A percentile compares a stretch with the other conserved stretches of the same genome.
Conservation (phyloP, 495 filamentous ascomycete species). For the Tuber aestivum region DNA sequence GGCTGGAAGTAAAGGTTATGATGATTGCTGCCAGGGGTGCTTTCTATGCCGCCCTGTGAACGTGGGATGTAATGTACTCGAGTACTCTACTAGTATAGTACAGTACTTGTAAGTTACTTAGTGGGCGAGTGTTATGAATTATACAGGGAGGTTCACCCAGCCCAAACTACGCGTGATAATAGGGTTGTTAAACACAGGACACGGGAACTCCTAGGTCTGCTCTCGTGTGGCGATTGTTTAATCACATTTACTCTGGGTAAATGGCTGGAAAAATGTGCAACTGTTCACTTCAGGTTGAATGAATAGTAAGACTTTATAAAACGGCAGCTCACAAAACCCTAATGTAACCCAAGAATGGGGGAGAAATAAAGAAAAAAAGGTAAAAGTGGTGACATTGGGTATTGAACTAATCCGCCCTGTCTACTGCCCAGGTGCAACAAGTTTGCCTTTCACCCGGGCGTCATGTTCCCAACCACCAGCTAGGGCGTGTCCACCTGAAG, state of each 20-base stretch:
- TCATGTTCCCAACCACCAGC: slow-evolving; percentile 86
- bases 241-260: background rate
- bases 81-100: too few relatives aligned
- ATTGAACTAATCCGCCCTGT: background rate
- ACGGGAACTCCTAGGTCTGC: background rate
- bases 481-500: slow-evolving; percentile 61
- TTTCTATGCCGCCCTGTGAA: background rate
- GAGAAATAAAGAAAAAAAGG: background rate
- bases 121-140: background rate
- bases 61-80: background rate
- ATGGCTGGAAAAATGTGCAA: background rate
- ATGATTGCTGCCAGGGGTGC: background rate
- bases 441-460: slow-evolving; percentile 66
- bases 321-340: background rate
- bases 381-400: background rate
- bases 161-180: background rate
- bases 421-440: slow-evolving; percentile 83
- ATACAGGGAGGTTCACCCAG: background rate
- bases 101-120: background rate
- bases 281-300: background rate
- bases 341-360: background rate
- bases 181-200: background rate
- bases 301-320: background rate
- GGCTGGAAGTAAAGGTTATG: background rate
- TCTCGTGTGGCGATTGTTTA: background rate